phyloP scores from a whole-genome alignment of 345 rosid genomes.

The Lepidium africanum region DNA sequence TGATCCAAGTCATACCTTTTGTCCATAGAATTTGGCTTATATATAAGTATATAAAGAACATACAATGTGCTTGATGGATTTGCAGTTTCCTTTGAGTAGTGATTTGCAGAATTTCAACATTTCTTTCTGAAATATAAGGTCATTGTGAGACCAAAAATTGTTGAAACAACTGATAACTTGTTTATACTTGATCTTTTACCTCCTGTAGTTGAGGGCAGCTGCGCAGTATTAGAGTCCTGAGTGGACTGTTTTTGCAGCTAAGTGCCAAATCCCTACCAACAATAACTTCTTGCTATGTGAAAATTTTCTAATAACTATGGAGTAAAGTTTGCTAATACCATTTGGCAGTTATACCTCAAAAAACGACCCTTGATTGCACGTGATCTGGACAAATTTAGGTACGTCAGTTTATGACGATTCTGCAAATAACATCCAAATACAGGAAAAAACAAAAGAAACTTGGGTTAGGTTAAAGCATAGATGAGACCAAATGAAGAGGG shows the following conservation, averaged over 20 bases:
- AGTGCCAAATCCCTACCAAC: constrained; percentile 55
- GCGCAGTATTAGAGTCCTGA: constrained; percentile 66
- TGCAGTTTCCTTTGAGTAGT: constrained; percentile 37
- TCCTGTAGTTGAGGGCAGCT: constrained; percentile 75
- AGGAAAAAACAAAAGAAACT: too few relatives aligned
- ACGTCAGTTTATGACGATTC: constrained; percentile 6
- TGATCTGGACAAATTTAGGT: constrained; percentile 54
- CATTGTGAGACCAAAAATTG: background rate
- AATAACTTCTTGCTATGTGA: background rate
- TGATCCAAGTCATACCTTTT: background rate
- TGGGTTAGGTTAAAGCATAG: too few relatives aligned
- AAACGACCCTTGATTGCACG: constrained; percentile 46
- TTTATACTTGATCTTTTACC: constrained; percentile 29
- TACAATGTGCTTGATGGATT: too few relatives aligned
- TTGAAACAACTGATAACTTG: too few relatives aligned
- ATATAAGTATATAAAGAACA: too few relatives aligned
- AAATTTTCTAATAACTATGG: background rate
- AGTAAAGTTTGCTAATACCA: background rate
- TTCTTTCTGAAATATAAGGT: constrained; percentile 46
- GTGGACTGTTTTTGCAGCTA: constrained; percentile 38
- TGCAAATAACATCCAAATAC: background rate
- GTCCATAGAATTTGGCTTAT: background rate
- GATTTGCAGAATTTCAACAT: constrained; percentile 53
- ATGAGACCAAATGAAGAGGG: too few relatives aligned
- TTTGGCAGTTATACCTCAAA: constrained; percentile 44